Evolutionary conservation across 2,329 filamentous ascomycete species (phyloP).

Genomic region (Diaporthe citri): DNA sequence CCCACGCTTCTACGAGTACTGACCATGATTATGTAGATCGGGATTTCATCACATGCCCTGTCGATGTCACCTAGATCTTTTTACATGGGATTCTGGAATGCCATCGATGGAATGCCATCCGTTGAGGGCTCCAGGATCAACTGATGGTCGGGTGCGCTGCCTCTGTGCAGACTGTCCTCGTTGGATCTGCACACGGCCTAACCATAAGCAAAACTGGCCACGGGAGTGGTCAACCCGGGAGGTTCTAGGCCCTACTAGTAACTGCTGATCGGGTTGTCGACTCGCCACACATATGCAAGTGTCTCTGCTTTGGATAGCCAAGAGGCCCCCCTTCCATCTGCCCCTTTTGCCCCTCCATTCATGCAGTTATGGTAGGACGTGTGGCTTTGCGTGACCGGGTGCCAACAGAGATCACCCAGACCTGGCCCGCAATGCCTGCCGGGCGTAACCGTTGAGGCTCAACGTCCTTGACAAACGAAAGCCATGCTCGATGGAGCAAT

Average conservation of each 20-base stretch:
- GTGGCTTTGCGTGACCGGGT: neutral
- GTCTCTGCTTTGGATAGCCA: conserved; percentile 25
- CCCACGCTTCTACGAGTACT: neutral
- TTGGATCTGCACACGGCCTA: conserved; percentile 1
- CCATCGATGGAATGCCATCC: conserved; percentile 13
- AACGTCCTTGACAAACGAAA: conserved; percentile 9
- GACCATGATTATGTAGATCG: neutral
- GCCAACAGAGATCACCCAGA: neutral
- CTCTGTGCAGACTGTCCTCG: neutral
- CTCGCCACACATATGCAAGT: conserved; percentile 16
- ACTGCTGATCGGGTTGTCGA: neutral
- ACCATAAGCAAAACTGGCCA: neutral
- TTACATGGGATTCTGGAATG: conserved; percentile 15
- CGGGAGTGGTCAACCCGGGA: neutral
- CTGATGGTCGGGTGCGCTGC: neutral
- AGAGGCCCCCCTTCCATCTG: neutral
- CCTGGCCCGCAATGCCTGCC: neutral
- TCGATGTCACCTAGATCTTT: neutral
- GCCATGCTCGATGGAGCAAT: neutral
- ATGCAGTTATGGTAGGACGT: neutral
- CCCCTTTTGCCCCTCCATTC: neutral
- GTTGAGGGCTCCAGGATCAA: neutral
- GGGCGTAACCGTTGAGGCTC: conserved; percentile 23
- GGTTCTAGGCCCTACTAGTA: conserved; percentile 20
- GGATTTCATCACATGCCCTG: conserved; percentile 14